phyloP scores from a whole-genome alignment of 2,329 filamentous ascomycete species.

The Pestalotiopsis sp. region DNA sequence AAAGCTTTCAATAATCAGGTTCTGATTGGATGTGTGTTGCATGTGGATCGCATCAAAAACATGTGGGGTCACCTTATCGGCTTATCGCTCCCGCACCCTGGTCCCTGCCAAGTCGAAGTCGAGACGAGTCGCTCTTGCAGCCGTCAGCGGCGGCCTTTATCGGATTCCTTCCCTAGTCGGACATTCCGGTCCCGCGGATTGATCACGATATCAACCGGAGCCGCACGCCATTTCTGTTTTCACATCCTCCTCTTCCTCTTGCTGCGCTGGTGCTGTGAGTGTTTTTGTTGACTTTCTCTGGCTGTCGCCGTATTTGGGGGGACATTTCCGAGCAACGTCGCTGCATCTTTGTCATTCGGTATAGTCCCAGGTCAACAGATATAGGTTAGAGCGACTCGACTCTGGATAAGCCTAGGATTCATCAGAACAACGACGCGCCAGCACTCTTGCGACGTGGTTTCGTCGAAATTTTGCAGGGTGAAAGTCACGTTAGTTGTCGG shows the following conservation, averaged over 20 bases:
- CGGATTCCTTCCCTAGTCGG: neutral
- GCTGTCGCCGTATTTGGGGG: neutral
- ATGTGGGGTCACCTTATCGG: neutral
- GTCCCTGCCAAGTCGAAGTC: neutral
- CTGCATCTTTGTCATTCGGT: neutral
- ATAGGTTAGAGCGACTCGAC: neutral
- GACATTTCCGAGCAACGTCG: neutral
- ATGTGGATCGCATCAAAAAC: neutral
- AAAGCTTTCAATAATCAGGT: conserved; percentile 6
- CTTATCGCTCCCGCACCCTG: conserved; percentile 6
- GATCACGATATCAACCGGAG: neutral
- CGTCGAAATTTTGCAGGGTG: too few relatives aligned
- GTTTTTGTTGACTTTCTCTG: neutral
- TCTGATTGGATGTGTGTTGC: neutral
- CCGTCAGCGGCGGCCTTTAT: neutral
- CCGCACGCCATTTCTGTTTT: neutral
- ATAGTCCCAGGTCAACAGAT: neutral
- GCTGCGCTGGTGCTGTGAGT: neutral
- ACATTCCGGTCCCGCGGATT: neutral
- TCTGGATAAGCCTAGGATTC: neutral
- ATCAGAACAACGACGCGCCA: neutral
- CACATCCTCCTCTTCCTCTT: neutral
- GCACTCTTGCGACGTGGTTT: too few relatives aligned
- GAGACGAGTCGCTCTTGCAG: neutral
- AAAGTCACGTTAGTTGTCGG: neutral